Conservation (phyloP, 106 monocot species). For the Phalaenopsis aphrodite region DNA sequence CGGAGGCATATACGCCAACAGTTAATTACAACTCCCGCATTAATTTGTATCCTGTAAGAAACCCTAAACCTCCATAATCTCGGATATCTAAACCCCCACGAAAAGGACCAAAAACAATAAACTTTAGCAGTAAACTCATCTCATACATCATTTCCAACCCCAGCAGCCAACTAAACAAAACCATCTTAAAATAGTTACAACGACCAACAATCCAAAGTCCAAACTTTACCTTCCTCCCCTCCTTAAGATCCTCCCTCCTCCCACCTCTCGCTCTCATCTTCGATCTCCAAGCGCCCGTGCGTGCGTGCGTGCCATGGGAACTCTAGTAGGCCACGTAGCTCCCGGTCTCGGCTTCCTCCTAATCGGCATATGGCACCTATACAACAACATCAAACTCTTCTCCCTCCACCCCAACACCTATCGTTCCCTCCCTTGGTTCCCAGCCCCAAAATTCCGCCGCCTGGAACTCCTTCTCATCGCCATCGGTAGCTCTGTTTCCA, state of each 20-base stretch:
- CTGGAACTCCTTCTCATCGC: slow-evolving; percentile 47
- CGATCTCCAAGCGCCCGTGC: neutral
- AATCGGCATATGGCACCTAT: slow-evolving; percentile 55
- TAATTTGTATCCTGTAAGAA: too few relatives aligned
- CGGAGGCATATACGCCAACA: too few relatives aligned
- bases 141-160: too few relatives aligned
- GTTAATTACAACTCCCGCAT: too few relatives aligned
- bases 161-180: too few relatives aligned
- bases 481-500: slow-evolving; percentile 22
- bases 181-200: too few relatives aligned
- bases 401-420: slow-evolving; percentile 29
- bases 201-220: too few relatives aligned
- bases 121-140: too few relatives aligned
- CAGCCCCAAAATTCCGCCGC: slow-evolving; percentile 11
- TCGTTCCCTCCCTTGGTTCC: slow-evolving; percentile 48
- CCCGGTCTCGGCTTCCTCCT: slow-evolving; percentile 50
- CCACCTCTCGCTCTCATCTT: neutral
- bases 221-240: neutral
- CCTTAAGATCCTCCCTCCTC: neutral
- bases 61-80: too few relatives aligned
- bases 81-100: too few relatives aligned
- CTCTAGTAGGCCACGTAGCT: slow-evolving; percentile 42
- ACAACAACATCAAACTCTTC: slow-evolving; percentile 46
- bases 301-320: slow-evolving; percentile 22
- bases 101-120: too few relatives aligned